A percentile compares a stretch with the other conserved stretches of the same genome.
Evolutionary conservation across 2,329 filamentous ascomycete genomes (phyloP).

Genomic region (Paecilomyces sp.): DNA sequence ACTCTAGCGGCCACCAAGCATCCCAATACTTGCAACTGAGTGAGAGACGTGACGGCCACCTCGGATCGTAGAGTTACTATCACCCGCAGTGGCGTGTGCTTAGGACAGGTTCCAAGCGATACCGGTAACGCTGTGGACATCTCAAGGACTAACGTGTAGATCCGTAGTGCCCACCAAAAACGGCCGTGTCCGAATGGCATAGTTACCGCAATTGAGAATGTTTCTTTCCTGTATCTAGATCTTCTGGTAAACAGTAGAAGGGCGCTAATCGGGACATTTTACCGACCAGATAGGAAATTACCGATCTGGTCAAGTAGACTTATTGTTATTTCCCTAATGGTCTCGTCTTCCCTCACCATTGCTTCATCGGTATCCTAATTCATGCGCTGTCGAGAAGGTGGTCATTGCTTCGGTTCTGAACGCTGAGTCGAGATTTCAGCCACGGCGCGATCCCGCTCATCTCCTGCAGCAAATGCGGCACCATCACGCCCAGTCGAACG

Average conservation of each 20-base stretch:
- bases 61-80: neutral
- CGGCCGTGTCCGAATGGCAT: neutral
- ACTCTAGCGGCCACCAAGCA: neutral
- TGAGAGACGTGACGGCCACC: neutral
- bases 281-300: neutral
- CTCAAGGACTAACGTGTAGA: neutral
- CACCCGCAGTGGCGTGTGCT: neutral
- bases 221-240: neutral
- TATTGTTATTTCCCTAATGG: neutral
- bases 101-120: neutral
- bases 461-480: neutral
- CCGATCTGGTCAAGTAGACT: neutral
- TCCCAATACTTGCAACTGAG: neutral
- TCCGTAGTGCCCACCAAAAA: neutral
- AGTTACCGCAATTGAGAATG: neutral
- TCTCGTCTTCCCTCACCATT: neutral
- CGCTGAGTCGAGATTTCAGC: neutral
- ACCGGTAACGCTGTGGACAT: neutral
- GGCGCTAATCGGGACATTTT: neutral
- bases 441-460: neutral
- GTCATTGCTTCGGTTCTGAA: neutral
- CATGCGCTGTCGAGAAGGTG: neutral
- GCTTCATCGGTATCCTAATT: neutral
- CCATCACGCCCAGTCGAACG: neutral
- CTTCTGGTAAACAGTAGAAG: neutral